Conservation (phyloP, 257 asterid genomes). For the Solanum raphanifolium region DNA sequence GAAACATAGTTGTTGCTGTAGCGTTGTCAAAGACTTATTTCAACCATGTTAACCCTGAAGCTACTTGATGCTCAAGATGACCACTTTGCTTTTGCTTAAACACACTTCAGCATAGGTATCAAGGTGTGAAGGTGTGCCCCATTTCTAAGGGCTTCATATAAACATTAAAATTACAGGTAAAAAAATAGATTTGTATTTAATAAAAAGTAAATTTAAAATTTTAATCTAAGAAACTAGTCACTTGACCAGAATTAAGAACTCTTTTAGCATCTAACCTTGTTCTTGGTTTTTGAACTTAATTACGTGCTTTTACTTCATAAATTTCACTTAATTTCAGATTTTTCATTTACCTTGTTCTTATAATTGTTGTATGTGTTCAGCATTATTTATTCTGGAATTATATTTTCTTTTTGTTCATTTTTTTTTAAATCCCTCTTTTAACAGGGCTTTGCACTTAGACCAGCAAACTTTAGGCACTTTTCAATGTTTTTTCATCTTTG, state of each 20-base stretch:
- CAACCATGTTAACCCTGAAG: not conserved
- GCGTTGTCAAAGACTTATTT: not conserved
- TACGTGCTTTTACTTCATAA: not conserved
- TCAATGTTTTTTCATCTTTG: not conserved
- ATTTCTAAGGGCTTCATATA: not conserved
- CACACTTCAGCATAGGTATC: not conserved
- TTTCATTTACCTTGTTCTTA: not conserved
- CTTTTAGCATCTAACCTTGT: not conserved
- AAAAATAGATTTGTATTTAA: not conserved
- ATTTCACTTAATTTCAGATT: not conserved
- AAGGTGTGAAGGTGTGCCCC: not conserved
- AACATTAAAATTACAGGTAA: not conserved
- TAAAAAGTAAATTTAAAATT: not conserved
- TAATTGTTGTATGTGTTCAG: not conserved
- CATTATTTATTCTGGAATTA: not conserved
- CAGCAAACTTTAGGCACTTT: not conserved
- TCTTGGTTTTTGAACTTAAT: not conserved
- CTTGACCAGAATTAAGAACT: not conserved
- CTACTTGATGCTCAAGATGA: not conserved
- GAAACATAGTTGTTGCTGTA: not conserved
- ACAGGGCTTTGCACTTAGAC: not conserved
- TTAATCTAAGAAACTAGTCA: not conserved
- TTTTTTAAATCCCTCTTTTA: not conserved
- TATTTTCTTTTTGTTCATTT: not conserved
- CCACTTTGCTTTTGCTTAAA: not conserved